Conservation (phyloP, 2,329 filamentous ascomycete genomes). For the Pseudocercospora fuligena region DNA sequence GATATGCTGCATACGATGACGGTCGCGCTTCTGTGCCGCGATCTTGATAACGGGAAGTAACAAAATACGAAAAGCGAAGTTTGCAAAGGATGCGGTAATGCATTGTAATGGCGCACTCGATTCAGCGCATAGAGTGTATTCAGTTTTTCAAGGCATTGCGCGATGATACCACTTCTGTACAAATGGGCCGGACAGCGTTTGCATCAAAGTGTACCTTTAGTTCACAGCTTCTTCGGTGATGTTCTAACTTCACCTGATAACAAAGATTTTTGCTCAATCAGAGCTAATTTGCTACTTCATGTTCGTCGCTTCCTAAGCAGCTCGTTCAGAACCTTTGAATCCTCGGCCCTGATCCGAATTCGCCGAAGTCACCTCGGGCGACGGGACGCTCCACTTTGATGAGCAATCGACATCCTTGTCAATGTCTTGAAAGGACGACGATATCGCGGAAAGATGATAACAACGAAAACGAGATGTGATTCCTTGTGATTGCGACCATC, state of each 20-base stretch:
- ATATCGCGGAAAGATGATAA: neutral
- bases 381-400: conserved; percentile 5
- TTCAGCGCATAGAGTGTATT: neutral
- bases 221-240: neutral
- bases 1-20: conserved; percentile 28
- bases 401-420: conserved; percentile 2
- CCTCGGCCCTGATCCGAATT: neutral
- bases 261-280: neutral
- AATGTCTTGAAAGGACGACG: neutral
- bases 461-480: neutral
- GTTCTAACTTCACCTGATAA: neutral
- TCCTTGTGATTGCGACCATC: neutral
- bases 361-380: neutral
- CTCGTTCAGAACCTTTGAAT: neutral
- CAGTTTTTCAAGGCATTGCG: neutral
- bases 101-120: neutral
- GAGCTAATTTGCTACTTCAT: conserved; percentile 1
- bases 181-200: neutral
- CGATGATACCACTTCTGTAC: conserved; percentile 8
- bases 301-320: neutral
- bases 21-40: conserved; percentile 28
- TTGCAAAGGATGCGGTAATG: conserved; percentile 2
- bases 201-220: neutral
- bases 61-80: neutral
- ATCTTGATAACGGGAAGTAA: conserved; percentile 7